Percentiles rank a stretch among this genome's conserved stretches.
Conservation (phyloP, 148 eudicot species). For the Camellia sinensis region DNA sequence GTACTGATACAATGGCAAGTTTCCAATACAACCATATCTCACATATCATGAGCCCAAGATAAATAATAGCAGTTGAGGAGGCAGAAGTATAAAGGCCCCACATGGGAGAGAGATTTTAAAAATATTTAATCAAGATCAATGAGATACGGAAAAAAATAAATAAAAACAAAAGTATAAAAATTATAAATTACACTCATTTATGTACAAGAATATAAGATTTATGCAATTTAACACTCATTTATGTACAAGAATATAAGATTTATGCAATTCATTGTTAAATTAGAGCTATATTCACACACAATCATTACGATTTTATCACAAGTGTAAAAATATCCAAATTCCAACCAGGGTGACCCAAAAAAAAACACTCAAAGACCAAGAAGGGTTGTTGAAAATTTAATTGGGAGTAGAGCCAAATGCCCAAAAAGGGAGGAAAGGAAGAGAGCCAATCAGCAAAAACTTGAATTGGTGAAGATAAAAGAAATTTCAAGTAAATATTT, state of each 20-base stretch:
- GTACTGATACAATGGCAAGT: constrained; percentile 19
- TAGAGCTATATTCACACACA: too few relatives aligned
- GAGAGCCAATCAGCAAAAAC: constrained; percentile 16
- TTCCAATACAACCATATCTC: not conserved
- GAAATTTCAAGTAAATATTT: not conserved
- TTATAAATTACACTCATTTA: too few relatives aligned
- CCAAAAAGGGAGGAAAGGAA: constrained; percentile 14
- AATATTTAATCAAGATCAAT: too few relatives aligned
- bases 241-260: too few relatives aligned
- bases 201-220: too few relatives aligned
- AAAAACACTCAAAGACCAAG: constrained; percentile 15
- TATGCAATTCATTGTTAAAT: too few relatives aligned
- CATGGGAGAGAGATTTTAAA: constrained; percentile 17
- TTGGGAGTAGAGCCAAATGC: constrained; percentile 14
- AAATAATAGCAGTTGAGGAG: constrained; percentile 17
- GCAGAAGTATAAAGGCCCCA: constrained; percentile 20
- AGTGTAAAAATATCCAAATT: too few relatives aligned
- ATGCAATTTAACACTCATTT: too few relatives aligned
- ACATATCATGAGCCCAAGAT: constrained; percentile 11
- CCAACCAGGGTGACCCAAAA: not conserved
- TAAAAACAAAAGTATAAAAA: too few relatives aligned
- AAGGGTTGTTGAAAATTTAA: not conserved
- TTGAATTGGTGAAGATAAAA: not conserved
- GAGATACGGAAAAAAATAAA: too few relatives aligned
- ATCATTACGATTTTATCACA: too few relatives aligned